Percentiles rank a stretch among this genome's conserved stretches.
phyloP scores from a whole-genome alignment of 192 early-diverging fungal species.

The Glomus cerebriforme region DNA sequence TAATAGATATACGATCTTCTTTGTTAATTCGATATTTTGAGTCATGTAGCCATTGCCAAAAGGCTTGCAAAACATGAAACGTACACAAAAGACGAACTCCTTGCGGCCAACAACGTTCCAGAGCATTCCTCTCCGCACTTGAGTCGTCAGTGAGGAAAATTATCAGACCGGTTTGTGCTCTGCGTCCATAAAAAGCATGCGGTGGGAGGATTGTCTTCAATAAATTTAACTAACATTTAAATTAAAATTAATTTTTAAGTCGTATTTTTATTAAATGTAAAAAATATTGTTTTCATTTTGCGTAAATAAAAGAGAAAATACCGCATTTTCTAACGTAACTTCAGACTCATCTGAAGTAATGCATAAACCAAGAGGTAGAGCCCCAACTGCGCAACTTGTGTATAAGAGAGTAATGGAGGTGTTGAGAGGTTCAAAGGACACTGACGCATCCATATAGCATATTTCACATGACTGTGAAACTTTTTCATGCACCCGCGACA shows the following conservation, averaged over 20 bases:
- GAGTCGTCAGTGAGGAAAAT: neutral
- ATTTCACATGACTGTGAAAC: neutral
- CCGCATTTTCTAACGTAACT: no score
- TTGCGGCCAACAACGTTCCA: neutral
- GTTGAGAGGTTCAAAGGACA: neutral
- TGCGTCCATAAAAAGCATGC: conserved; percentile 1
- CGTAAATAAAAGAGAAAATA: no score
- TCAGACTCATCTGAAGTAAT: no score
- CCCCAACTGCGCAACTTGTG: neutral
- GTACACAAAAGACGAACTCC: neutral
- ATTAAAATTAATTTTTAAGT: no score
- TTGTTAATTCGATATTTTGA: conserved; percentile 7
- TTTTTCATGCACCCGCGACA: neutral
- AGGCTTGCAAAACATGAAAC: neutral
- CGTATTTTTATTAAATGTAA: no score
- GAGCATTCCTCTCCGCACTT: neutral
- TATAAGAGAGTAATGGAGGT: neutral
- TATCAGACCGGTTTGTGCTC: neutral
- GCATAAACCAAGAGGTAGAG: neutral
- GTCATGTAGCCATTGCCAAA: neutral
- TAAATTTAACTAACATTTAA: no score
- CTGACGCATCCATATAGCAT: neutral
- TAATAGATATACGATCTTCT: neutral
- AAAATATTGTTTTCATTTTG: no score
- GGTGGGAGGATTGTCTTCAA: neutral